phyloP scores from a whole-genome alignment of 192 early-diverging fungal species.

The Anaeromyces robustus region DNA sequence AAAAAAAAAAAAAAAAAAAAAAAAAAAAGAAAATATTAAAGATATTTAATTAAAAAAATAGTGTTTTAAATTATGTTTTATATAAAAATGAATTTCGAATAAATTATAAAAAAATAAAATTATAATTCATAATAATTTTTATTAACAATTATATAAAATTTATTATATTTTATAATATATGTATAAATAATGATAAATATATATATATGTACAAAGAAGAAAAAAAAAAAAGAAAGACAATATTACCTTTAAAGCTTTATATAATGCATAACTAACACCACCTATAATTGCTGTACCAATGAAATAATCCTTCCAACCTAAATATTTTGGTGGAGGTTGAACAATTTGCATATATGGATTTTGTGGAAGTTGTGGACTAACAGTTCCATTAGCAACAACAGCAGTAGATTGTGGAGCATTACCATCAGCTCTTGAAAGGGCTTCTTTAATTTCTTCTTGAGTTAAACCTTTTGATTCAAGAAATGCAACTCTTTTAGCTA shows the following conservation, averaged over 20 bases:
- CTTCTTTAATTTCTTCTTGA: constrained; percentile 79
- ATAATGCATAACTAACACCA: constrained; percentile 80
- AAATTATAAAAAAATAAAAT: too few species aligned
- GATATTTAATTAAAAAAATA: too few species aligned
- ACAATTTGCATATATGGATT: constrained; percentile 13
- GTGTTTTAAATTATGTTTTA: too few species aligned
- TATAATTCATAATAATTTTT: too few species aligned
- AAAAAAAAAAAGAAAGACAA: too few species aligned
- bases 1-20: too few species aligned
- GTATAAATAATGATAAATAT: too few species aligned
- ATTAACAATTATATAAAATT: too few species aligned
- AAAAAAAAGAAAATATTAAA: too few species aligned
- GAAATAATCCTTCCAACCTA: constrained; percentile 89
- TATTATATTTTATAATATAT: too few species aligned
- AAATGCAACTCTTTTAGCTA: constrained; percentile 89
- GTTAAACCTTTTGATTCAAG: constrained; percentile 90
- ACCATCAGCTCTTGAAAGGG: constrained; percentile 43
- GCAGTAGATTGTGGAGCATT: constrained; percentile 9
- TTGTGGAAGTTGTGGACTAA: background rate
- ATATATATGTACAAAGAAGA: too few species aligned
- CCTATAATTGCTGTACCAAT: constrained; percentile 72
- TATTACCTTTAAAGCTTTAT: constrained; percentile 53
- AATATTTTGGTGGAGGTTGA: constrained; percentile 27
- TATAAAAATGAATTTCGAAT: too few species aligned
- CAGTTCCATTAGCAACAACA: background rate